Evolutionary conservation across 2,329 filamentous ascomycete genomes (phyloP), one percentile per base, ranked within the genome.

Genomic region (Arthrinium phaeospermum): DNA sequence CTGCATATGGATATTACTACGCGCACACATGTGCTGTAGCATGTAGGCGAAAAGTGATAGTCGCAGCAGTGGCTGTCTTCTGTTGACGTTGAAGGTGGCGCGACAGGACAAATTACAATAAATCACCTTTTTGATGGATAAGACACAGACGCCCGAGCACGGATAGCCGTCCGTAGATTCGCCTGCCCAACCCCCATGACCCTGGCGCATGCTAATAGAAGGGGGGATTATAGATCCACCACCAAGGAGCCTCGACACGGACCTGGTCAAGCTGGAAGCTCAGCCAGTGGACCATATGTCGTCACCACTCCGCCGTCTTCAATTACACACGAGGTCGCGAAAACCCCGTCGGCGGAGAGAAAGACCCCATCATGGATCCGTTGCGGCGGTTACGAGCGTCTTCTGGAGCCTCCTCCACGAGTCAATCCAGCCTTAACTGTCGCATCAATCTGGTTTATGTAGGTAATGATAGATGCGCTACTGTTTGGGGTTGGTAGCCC

Each of bases 241-340:
- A 22, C 10, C 45, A 37, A 37, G 67, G 47, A 41, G 27, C 7
- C 14, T 37, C 45, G 45, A 37, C 45, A 49, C 45, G 27, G 47
- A 41, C 67, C 44, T 46, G 27, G 27, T 30, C 27, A 30, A 30
- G 27, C 27, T 30, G 30, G 30, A 49, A 27, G 27, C 44, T 49
- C 67, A 49, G 67, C 27, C 47, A 49, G 45, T 69, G 67, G 67
- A n/a, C 8, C 8, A 69, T 37, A 69, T 69, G 67, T 69, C 67
- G 67, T 69, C 67, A 69, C 45, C 47, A 49, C 45, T 34, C 45
- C 67, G 47, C 27, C 45, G n/a, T 49, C 27, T 37, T n/a, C 27
- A 47, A 47, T 34, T 49, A 14, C 45, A 69, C 27, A 69, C 45
- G 37, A 47, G 27, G 24, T 34, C 37, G 24, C n/a, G 4, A 34